Base-by-base conservation (phyloP, 228 moss, liverwort and hornwort species). In the Sphagnum fallax region DNA sequence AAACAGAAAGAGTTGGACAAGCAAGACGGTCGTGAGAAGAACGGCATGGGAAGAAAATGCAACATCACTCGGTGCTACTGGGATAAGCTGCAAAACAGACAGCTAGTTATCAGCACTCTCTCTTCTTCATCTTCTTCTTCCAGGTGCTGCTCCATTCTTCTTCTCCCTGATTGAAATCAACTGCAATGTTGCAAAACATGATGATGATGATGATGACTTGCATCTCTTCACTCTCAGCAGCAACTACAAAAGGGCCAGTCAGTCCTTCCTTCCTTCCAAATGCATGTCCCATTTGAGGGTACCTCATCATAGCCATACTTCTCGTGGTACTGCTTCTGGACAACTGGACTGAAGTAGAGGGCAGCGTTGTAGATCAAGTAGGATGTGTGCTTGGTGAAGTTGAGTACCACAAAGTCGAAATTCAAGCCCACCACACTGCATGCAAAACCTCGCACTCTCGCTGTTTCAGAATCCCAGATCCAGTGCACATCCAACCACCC, bases 21-120 rank as follows among this genome's bases (percentile, higher is more conserved):
- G 69, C 67, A 83, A 79, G 76, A 52, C 50, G 60, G 70, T 48
- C 6, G 94, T 94, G 65, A 98, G 87, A 63, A 94, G 71, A 61
- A 89, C 87, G 60, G 98, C 98, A 68, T 98, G 98, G 59, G 81
- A 76, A 13, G 98, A 92, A 72, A 98, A 98, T 71, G 98, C 98
- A 52, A 98, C 98, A 83, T 98, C 98, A 75, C 83, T 98, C 50
- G 90, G 87, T 62, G 98, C 92, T 69, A 98, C 94, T 61, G 96
- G 93, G 67, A 93, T 96, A 10, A 96, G 75, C 98, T 97, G 88
- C 51, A 70, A 53, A 49, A 68, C 32, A 32, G 32, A 32, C 32
- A 32, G 32, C 32, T 32, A 32, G 32, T 32, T 32, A 55, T 52
- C 5, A 47, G 52, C 58, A 6, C 32, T 32, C 32, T 32, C 32